Base-by-base conservation (phyloP, 2,329 filamentous ascomycete genomes). In the Sclerotinia spermophila region DNA sequence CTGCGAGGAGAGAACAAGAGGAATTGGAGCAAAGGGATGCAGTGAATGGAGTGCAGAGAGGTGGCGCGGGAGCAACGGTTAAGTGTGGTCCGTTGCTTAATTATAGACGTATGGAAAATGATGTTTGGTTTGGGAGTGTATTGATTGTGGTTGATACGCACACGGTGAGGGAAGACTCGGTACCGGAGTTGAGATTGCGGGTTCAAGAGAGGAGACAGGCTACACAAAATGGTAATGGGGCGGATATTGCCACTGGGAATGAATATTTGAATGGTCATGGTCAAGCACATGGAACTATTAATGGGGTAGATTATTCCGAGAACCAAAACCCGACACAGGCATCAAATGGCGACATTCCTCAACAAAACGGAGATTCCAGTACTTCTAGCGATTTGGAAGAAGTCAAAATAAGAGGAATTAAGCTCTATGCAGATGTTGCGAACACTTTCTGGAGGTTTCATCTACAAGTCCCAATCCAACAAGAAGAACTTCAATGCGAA, bases 381-480 rank as follows among this genome's bases (percentile, higher is more conserved):
- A 56, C 42, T 40, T 44, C 30, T 33, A 69, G 35, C 38, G 35
- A 44, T 24, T n/a, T 59, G 40, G 77, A 76, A 33, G 72, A 75
- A 65, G 78, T 74, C 69, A 76, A 76, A 83, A 71, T 93, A 83
- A 77, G 82, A 80, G 79, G 84, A 84, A 75, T 83, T 81, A 82
- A 86, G 85, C 79, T 95, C 82, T 82, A 90, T 89, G 86, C 90
- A 79, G 85, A 90, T 77, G 80, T 82, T 62, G 82, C 86, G 81
- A 82, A 90, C 85, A 98, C 95, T 0, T 99, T 99, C 81, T 99
- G 96, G 96, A 87, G 90, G 71, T 99, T 98, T 81, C 90, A 91
- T 76, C 80, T 99, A 44, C 86, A 89, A 75, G 87, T 97, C 51
- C 92, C 94, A 73, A 87, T 99, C 73, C 87, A 87, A 67, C 80